phyloP scores from a whole-genome alignment of 2,329 filamentous ascomycete genomes.

The Aspergillus quadrilineatus region DNA sequence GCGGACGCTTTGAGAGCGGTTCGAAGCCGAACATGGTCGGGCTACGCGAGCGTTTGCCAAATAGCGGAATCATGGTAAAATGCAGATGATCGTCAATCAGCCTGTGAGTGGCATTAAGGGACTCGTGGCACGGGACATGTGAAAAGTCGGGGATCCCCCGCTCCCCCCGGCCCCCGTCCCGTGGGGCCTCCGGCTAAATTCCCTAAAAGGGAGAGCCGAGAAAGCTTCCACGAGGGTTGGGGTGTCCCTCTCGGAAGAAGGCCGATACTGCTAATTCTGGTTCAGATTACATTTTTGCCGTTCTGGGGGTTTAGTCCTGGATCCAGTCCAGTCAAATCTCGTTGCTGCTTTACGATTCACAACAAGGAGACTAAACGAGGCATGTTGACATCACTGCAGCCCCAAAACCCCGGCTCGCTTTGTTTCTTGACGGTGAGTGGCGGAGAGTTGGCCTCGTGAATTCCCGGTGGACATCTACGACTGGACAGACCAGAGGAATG shows the following conservation, averaged over 20 bases:
- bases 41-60: neutral
- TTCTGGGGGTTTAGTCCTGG: neutral
- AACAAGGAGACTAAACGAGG: neutral
- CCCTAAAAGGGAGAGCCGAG: constrained; percentile 6
- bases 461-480: neutral
- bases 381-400: neutral
- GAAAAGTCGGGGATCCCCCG: neutral
- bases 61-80: no score
- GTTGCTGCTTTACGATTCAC: neutral
- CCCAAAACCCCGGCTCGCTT: neutral
- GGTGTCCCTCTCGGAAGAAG: neutral
- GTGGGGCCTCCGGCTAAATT: constrained; percentile 5
- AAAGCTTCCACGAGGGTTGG: neutral
- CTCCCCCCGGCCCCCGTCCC: neutral
- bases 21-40: constrained; percentile 5
- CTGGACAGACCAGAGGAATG: neutral
- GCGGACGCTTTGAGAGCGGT: constrained; percentile 14
- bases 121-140: no score
- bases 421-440: neutral
- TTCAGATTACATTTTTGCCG: neutral
- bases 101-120: neutral
- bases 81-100: neutral
- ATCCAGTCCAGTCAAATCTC: no score
- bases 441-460: neutral
- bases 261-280: neutral